Evolutionary conservation across 2,329 filamentous ascomycete species (phyloP), one percentile per base, ranked within the genome.

Genomic region (Scedosporium aurantiacum): DNA sequence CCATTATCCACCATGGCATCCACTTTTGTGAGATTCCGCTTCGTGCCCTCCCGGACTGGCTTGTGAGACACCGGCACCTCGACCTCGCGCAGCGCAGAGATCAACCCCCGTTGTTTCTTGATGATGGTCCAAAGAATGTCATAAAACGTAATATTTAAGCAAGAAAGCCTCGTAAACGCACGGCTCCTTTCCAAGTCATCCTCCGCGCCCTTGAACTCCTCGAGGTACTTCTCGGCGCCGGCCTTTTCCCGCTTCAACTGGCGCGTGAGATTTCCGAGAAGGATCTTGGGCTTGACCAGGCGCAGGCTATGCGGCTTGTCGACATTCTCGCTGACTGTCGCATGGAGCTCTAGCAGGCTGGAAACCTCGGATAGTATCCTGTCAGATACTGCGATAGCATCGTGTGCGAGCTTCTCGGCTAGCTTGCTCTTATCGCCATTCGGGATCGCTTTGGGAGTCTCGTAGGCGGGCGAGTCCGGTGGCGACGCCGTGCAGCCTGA

Each of bases 1-100:
- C 70, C 73, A n/a, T 67, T 68, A 7, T 72, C 67, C 21, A 76
- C 72, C 40, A 75, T 70, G 27, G 57, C 61, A 32, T 62, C 61
- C 18, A 62, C 57, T 21, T 55, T 60, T 12, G 57, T 57, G 21
- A 56, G 32, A 25, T 62, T 62, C 18, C 57, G 25, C 21, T 45
- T 56, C 28, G 50, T 12, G 16, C 55, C 45, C 8, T 58, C 57
- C 25, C 27, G 47, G 14, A 45, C 16, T 14, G 60, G 52, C 18
- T 28, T 28, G 10, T 23, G 45, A 18, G 25, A n/a, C 27, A 55
- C n/a, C 12, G 60, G 60, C n/a, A 61, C 54, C 41, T 57, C 54
- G 25, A 57, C 55, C 56, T 58, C 60, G 14, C 56, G 23, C 25
- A 61, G 40, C 25, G 52, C 56, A 27, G 57, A 47, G n/a, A 61